Evolutionary conservation across 495 filamentous ascomycete genomes (phyloP).

Genomic region (Xylaria telfairii): DNA sequence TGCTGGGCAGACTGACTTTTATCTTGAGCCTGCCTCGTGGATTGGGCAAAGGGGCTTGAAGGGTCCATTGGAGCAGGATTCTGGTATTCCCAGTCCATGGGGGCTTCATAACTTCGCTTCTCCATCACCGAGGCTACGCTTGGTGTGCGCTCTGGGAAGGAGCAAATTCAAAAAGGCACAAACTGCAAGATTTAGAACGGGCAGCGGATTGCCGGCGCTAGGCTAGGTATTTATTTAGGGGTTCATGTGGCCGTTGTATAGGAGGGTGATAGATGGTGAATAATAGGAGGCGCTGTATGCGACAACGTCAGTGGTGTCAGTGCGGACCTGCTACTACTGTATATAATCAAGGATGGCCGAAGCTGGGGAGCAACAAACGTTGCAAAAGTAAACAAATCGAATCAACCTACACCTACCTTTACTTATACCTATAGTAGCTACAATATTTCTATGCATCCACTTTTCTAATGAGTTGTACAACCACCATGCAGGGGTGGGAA

Average conservation of each 20-base stretch:
- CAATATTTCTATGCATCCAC: not conserved
- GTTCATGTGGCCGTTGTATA: not conserved
- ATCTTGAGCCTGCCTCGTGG: conserved; percentile 32
- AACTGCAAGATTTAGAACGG: not conserved
- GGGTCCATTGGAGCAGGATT: conserved; percentile 50
- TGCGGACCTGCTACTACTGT: too few species aligned
- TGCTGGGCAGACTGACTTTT: conserved; percentile 30
- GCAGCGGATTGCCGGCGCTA: not conserved
- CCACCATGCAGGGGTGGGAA: not conserved
- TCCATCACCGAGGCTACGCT: conserved; percentile 40
- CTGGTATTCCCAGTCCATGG: conserved; percentile 61
- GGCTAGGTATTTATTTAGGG: not conserved
- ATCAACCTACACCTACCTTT: not conserved
- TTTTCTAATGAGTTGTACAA: not conserved
- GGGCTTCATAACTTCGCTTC: conserved; percentile 50
- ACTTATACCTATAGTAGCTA: not conserved
- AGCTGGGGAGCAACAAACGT: not conserved
- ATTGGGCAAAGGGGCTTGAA: conserved; percentile 53
- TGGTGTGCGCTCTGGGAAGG: not conserved
- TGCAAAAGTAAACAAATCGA: conserved; percentile 20
- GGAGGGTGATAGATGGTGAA: not conserved
- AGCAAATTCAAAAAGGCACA: not conserved
- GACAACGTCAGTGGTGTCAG: not conserved
- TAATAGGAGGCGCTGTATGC: not conserved
- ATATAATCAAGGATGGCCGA: not conserved